Percentiles rank a stretch among this genome's conserved stretches.
These are phyloP conservation scores for Zostera marina DNA, from an alignment of 116 monocot genomes.

Conservation along the genomic window DNA sequence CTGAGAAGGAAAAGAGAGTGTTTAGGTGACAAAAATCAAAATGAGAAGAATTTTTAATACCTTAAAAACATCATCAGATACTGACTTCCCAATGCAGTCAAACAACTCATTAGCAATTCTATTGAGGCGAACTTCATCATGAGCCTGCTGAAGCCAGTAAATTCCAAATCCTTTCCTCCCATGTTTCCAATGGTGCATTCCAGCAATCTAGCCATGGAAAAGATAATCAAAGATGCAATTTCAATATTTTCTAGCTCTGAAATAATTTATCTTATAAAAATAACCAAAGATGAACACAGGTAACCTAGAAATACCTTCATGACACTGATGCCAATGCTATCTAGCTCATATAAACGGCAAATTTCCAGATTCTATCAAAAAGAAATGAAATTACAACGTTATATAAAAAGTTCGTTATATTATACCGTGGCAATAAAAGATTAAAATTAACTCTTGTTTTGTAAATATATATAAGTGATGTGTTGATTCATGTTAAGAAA, in stretches of 20 bases:
- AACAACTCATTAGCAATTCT: slow-evolving; percentile 84
- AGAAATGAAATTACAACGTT: neutral
- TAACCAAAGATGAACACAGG: neutral
- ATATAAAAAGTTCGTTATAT: neutral
- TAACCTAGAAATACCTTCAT: slow-evolving; percentile 63
- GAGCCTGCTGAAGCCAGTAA: slow-evolving; percentile 92
- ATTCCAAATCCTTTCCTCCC: slow-evolving; percentile 82
- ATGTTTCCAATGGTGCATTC: slow-evolving; percentile 89
- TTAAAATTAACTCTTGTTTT: no score
- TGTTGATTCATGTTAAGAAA: no score
- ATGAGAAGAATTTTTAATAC: slow-evolving; percentile 7
- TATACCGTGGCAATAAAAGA: no score
- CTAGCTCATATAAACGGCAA: slow-evolving; percentile 85
- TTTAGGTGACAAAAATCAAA: neutral
- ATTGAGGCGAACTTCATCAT: slow-evolving; percentile 64
- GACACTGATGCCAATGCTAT: slow-evolving; percentile 46
- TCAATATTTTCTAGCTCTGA: no score
- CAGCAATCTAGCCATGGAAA: slow-evolving; percentile 53
- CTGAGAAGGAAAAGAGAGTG: neutral
- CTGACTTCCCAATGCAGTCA: slow-evolving; percentile 74
- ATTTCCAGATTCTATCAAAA: slow-evolving; percentile 72
- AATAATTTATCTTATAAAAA: neutral
- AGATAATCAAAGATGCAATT: neutral
- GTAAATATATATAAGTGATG: no score
- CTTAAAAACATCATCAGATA: slow-evolving; percentile 89